A percentile compares a stretch with the other conserved stretches of the same genome.
Conservation (phyloP, 768 basidiomycete genomes). For the Macrolepiota fuliginosa region DNA sequence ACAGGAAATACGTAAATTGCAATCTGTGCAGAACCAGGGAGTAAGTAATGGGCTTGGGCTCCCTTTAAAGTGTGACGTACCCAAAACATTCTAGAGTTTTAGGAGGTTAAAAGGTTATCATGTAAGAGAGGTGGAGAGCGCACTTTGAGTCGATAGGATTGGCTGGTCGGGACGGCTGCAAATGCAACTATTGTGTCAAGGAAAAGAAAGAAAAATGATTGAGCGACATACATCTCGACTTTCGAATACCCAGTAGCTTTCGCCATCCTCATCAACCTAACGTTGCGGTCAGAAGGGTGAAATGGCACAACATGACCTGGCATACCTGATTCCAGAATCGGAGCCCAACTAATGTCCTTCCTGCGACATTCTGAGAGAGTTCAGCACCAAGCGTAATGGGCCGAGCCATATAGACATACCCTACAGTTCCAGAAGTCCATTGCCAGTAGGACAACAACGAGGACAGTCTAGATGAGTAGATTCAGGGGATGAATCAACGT, state of each 20-base stretch:
- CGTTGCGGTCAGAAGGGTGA: constrained; percentile 1
- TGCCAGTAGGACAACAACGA: constrained; percentile 89
- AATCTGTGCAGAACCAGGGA: constrained; percentile 42
- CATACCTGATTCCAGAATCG: constrained; percentile 95
- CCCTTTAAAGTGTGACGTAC: constrained; percentile 35
- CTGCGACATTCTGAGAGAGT: constrained; percentile 77
- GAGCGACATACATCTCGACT: constrained; percentile 76
- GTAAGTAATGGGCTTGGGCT: not conserved
- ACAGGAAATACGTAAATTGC: constrained; percentile 89
- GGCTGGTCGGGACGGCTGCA: constrained; percentile 81
- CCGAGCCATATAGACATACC: constrained; percentile 38
- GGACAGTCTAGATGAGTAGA: constrained; percentile 56
- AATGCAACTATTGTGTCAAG: not conserved
- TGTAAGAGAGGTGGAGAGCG: constrained; percentile 20
- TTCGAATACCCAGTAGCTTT: constrained; percentile 97
- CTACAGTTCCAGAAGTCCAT: constrained; percentile 99
- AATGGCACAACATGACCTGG: not conserved
- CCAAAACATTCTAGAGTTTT: constrained; percentile 81
- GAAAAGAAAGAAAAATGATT: not conserved
- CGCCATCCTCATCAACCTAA: constrained; percentile 96
- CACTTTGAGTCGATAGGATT: constrained; percentile 88
- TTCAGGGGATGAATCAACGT: not conserved
- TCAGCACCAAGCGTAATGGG: not conserved
- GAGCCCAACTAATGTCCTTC: constrained; percentile 89
- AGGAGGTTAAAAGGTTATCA: not conserved